phyloP scores from a whole-genome alignment of 2,329 filamentous ascomycete genomes.

The Sclerotinia spermophila region DNA sequence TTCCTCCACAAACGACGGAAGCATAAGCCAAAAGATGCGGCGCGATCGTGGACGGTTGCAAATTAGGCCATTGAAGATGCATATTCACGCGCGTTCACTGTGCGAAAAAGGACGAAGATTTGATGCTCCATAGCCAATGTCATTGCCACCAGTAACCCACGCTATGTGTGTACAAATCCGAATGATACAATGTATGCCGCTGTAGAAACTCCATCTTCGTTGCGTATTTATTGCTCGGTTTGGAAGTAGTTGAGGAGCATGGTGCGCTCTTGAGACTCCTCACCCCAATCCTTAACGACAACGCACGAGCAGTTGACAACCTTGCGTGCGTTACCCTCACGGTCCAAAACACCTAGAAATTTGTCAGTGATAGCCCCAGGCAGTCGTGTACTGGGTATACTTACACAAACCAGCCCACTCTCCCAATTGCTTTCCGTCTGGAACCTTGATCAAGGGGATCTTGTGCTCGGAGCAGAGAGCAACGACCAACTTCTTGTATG shows the following conservation, averaged over 20 bases:
- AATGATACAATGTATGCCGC: slow-evolving; percentile 34
- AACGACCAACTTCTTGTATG: slow-evolving; percentile 99
- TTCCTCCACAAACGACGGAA: not conserved
- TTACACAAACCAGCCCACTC: slow-evolving; percentile 99
- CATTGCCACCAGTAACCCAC: slow-evolving; percentile 34
- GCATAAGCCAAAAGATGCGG: not conserved
- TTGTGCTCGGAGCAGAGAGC: slow-evolving; percentile 99
- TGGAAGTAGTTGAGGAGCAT: slow-evolving; percentile 99
- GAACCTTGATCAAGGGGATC: slow-evolving; percentile 99
- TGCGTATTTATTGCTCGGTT: slow-evolving; percentile 64
- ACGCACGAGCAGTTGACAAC: slow-evolving; percentile 99
- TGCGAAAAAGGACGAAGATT: not conserved
- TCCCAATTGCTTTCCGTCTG: slow-evolving; percentile 98
- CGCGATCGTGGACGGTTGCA: not conserved
- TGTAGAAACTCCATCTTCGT: slow-evolving; percentile 32
- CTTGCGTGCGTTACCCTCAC: slow-evolving; percentile 99
- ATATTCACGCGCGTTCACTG: slow-evolving; percentile 8
- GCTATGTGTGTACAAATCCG: slow-evolving; percentile 35
- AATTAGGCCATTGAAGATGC: not conserved
- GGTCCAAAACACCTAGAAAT: slow-evolving; percentile 83
- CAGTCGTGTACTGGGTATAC: slow-evolving; percentile 43
- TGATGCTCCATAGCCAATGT: slow-evolving; percentile 33
- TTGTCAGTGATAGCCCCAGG: slow-evolving; percentile 23
- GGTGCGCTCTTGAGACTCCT: slow-evolving; percentile 98
- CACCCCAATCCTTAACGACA: slow-evolving; percentile 99